A percentile compares a stretch with the other conserved stretches of the same genome.
Evolutionary conservation across 2,329 filamentous ascomycete genomes (phyloP).

Genomic region (Fonsecaea nubica): DNA sequence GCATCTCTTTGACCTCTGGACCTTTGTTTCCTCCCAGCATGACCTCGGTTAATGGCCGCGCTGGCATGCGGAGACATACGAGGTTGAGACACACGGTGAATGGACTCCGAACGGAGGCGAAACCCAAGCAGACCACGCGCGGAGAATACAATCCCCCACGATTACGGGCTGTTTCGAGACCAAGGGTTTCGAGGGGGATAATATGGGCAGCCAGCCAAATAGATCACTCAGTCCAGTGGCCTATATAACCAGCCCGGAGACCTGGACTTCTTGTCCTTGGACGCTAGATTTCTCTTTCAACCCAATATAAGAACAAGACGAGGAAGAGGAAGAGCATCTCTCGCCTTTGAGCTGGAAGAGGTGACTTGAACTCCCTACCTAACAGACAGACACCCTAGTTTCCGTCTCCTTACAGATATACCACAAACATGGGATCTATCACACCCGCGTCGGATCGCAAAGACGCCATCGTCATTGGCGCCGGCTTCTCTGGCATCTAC

Average conservation of each 20-base stretch:
- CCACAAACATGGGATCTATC: constrained; percentile 4
- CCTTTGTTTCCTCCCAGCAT: neutral
- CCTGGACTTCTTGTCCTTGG: no score
- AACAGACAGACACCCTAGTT: neutral
- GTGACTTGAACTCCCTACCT: no score
- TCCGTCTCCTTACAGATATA: neutral
- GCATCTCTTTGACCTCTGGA: no score
- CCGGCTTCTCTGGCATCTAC: constrained; percentile 53
- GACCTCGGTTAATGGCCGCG: neutral
- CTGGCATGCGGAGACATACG: constrained; percentile 1
- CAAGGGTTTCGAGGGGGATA: no score
- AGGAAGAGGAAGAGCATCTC: no score
- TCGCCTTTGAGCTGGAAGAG: no score
- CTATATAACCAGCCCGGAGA: no score
- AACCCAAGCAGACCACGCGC: neutral
- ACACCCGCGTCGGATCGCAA: constrained; percentile 2
- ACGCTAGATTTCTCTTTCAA: no score
- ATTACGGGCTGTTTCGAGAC: neutral
- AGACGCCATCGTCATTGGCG: constrained; percentile 41
- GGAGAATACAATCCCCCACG: constrained; percentile 12
- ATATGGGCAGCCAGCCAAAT: no score
- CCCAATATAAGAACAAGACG: no score
- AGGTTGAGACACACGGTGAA: neutral
- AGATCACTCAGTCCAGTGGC: no score
- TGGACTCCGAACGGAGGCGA: constrained; percentile 3